A percentile compares a stretch with the other conserved stretches of the same genome.
Evolutionary conservation across 371 early-diverging fungal species (phyloP).

Genomic region (Zychaea mexicana): DNA sequence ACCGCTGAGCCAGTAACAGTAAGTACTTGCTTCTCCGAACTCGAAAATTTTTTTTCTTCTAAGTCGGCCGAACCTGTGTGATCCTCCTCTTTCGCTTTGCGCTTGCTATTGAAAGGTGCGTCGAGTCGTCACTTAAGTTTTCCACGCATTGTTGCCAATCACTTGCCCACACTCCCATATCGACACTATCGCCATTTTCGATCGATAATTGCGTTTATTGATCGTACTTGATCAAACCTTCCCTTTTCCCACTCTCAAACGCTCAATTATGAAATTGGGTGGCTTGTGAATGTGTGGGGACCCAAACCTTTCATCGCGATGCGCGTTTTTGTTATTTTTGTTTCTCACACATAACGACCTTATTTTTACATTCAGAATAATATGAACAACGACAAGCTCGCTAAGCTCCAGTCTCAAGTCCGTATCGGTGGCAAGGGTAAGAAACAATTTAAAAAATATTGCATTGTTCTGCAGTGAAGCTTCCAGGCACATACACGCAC

Average conservation of each 20-base stretch:
- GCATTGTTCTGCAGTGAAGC: too few relatives aligned
- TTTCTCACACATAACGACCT: neutral
- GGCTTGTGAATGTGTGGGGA: neutral
- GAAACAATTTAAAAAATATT: too few relatives aligned
- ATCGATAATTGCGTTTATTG: neutral
- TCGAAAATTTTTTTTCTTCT: neutral
- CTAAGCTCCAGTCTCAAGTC: slow-evolving; percentile 89
- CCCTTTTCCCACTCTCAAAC: neutral
- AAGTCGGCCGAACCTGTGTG: neutral
- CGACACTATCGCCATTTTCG: neutral
- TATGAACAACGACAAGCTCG: slow-evolving; percentile 96
- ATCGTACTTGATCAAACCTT: neutral
- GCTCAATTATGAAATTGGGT: neutral
- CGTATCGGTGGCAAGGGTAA: slow-evolving; percentile 92
- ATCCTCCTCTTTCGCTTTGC: slow-evolving; percentile 4
- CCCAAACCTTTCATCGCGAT: neutral
- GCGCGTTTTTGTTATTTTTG: neutral
- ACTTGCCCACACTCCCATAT: neutral
- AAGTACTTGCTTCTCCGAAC: too few relatives aligned
- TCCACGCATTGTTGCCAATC: neutral
- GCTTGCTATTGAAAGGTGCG: slow-evolving; percentile 6
- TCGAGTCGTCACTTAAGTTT: neutral
- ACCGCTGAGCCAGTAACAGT: too few relatives aligned
- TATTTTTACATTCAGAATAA: slow-evolving; percentile 2
- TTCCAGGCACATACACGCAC: too few relatives aligned